Conservation (phyloP, 257 asterid species). For the Paulownia fortunei region DNA sequence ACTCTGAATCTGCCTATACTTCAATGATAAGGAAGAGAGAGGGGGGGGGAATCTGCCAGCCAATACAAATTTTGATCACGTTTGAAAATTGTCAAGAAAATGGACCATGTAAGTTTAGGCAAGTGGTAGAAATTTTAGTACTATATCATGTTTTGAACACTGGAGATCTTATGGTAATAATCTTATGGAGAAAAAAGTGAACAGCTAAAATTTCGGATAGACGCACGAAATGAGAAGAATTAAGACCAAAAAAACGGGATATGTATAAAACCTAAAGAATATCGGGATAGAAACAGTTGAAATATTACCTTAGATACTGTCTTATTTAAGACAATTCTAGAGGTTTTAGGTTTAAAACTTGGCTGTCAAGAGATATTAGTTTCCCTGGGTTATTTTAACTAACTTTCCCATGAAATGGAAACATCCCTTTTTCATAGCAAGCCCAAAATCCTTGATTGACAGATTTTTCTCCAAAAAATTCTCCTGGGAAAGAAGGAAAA, state of each 20-base stretch:
- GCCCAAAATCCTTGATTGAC: conserved; percentile 35
- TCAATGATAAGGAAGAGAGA: no score
- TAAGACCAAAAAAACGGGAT: neutral
- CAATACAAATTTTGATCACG: neutral
- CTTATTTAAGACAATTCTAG: conserved; percentile 34
- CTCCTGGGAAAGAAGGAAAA: neutral
- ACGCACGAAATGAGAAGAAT: neutral
- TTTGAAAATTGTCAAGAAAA: neutral
- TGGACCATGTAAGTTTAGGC: neutral
- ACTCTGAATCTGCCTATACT: neutral
- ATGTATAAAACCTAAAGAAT: neutral
- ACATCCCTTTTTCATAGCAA: conserved; percentile 7
- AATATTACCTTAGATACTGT: conserved; percentile 13
- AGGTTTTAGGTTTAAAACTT: conserved; percentile 32
- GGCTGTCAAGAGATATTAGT: neutral
- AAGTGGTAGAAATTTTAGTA: neutral
- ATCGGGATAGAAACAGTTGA: conserved; percentile 26
- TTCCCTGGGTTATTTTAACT: conserved; percentile 17
- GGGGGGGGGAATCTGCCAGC: neutral
- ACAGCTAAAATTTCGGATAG: conserved; percentile 6
- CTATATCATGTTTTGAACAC: neutral
- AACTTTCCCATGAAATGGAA: conserved; percentile 17
- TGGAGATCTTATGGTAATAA: neutral
- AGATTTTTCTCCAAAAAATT: conserved; percentile 40
- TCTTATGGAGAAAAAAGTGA: neutral